Base-by-base conservation (phyloP, 306 rosid genomes). In the Prunus mume region DNA sequence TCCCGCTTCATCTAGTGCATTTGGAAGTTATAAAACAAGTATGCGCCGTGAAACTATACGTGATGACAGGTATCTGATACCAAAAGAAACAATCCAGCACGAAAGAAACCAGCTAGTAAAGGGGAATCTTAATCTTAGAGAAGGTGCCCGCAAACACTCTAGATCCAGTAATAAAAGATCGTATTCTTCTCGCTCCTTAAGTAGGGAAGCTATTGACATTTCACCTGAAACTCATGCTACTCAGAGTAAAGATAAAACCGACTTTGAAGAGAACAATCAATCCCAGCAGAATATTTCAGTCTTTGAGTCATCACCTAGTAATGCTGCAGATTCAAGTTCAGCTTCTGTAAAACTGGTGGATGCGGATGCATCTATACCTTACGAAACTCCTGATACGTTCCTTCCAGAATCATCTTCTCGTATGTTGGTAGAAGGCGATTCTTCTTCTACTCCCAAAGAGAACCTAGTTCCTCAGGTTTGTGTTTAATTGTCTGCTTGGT, bases 1-100 rank as follows among this genome's bases (percentile, higher is more conserved):
- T 82, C 97, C 99, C 17, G 82, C 96, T 69, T 92, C 97, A 38
- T 88, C 96, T 73, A 82, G 88, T 73, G 82, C 80, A 47, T 88
- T 82, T 83, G 91, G 86, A 78, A 89, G 85, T 88, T 85, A 92
- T 51, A 88, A 79, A 77, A 75, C 81, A 71, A 85, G 81, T 71
- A 56, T 60, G 60, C 62, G 38, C 8, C 81, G 75, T 2, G 89
- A 90, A 81, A 81, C 87, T 55, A 75, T 79, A 46, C 80, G 60
- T 51, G 83, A 82, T 85, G 93, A 88, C 76, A 84, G 87, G 66
- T 82, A 81, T 72, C 71, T 83, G 76, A 73, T 85, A 56, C 86
- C 87, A 51, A 84, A 72, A 60, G 93, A 90, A 77, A 78, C 73
- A 75, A 74, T 79, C 68, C 86, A 63, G 79, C 77, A 82, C 68